A percentile compares a stretch with the other conserved stretches of the same genome.
phyloP scores from a whole-genome alignment of 768 basidiomycete species.

The Boletus reticuloceps region DNA sequence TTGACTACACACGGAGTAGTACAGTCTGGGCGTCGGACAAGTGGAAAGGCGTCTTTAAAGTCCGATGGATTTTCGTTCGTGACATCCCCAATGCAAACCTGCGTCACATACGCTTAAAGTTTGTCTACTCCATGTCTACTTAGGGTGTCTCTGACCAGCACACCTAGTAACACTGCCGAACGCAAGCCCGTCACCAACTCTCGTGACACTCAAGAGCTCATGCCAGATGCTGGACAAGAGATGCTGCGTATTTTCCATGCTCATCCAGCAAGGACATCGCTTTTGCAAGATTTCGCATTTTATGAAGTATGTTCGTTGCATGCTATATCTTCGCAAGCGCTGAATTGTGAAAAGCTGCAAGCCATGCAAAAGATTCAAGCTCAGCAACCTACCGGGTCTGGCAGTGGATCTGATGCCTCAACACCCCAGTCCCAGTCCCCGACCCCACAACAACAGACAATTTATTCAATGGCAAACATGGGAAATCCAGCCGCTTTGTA shows the following conservation, averaged over 20 bases:
- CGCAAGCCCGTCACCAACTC: constrained; percentile 98
- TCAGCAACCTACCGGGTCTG: constrained; percentile 28
- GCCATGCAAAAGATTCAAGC: constrained; percentile 70
- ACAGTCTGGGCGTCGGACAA: constrained; percentile 99
- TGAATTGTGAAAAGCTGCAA: constrained; percentile 57
- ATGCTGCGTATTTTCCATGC: constrained; percentile 95
- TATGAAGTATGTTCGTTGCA: constrained; percentile 62
- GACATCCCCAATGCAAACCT: constrained; percentile 91
- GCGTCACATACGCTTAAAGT: constrained; percentile 88
- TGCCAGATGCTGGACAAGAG: constrained; percentile 94
- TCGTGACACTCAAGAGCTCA: constrained; percentile 94
- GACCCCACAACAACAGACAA: constrained; percentile 44
- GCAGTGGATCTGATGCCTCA: constrained; percentile 25
- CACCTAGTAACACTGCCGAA: constrained; percentile 87
- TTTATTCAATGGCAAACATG: constrained; percentile 42
- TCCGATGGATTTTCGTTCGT: constrained; percentile 95
- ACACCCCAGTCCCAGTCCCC: constrained; percentile 40
- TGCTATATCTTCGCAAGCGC: not conserved
- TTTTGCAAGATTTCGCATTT: constrained; percentile 91
- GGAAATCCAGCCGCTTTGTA: constrained; percentile 46
- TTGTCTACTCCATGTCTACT: constrained; percentile 7
- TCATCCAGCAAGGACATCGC: constrained; percentile 88
- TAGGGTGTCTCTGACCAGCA: constrained; percentile 11
- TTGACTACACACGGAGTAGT: constrained; percentile 91
- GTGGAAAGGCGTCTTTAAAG: constrained; percentile 99